Evolutionary conservation across 345 rosid species (phyloP), one percentile per base, ranked within the genome.

Genomic region (Sonneratia caseolaris): DNA sequence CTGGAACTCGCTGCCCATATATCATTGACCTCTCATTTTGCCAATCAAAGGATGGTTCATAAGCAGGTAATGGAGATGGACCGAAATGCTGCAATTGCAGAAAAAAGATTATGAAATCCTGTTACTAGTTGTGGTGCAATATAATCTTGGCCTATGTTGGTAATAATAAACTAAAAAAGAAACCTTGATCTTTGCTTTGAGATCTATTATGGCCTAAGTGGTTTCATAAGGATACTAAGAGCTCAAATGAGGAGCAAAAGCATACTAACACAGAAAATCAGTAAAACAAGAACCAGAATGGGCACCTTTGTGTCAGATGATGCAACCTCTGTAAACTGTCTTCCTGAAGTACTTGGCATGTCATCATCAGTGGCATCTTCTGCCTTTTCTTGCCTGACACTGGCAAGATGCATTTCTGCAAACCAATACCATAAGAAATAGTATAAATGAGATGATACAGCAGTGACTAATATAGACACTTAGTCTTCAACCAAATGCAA

Each of bases 21-120:
- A 89, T 92, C 87, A 86, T 76, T 32, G 89, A 85, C 80, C 99
- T 89, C 86, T 95, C 99, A 80, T 83, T 92, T 77, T 92, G 98
- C 99, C 99, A 95, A 69, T 95, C 98, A 79, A 92, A 95, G 75
- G 98, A 96, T n/a, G 99, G 97, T 80, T 95, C 99, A 73, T 95
- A 95, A 43, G 99, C 92, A 81, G 98, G 99, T 40, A 95, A 87
- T 16, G 99, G 94, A 77, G 99, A 90, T 66, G 73, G 86, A 62
- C 97, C 97, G 84, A 92, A 88, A 81, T 90, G 96, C 99, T 95
- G 83, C 81, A 78, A 68, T 40, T 45, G 76, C 49, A 75, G 32
- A 24, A 62, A 13, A 62, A 47, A 47, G n/a, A 59, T 53, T n/a
- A 13, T 65, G 19, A 64, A 64, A 42, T 37, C 43, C 9, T 15